Evolutionary conservation across 805 yeast genomes (phyloP).

Genomic region (Priceomyces fermenticarens): DNA sequence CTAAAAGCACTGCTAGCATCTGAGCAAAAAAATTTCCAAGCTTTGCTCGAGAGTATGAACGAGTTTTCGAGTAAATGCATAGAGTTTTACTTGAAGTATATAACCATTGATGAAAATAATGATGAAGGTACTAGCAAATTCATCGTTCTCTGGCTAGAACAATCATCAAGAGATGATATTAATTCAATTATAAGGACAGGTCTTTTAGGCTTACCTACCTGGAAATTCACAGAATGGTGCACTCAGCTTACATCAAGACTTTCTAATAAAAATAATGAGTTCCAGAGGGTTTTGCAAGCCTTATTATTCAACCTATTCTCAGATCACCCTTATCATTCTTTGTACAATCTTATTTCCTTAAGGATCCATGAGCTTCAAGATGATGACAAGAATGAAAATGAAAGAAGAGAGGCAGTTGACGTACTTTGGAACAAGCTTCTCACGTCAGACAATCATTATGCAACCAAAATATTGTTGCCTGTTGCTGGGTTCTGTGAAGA

Average conservation of each 20-base stretch:
- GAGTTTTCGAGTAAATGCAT: slow-evolving; percentile 53
- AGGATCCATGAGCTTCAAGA: slow-evolving; percentile 41
- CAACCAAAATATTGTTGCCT: slow-evolving; percentile 33
- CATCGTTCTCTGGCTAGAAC: slow-evolving; percentile 80
- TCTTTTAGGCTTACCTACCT: slow-evolving; percentile 47
- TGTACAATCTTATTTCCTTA: slow-evolving; percentile 61
- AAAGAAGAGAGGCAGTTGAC: slow-evolving; percentile 48
- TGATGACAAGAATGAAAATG: slow-evolving; percentile 31
- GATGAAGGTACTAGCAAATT: slow-evolving; percentile 69
- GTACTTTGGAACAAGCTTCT: slow-evolving; percentile 42
- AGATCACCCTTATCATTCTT: slow-evolving; percentile 70
- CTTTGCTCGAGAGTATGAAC: slow-evolving; percentile 33
- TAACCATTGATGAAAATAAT: slow-evolving; percentile 39
- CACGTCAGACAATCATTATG: slow-evolving; percentile 19
- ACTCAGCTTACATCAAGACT: slow-evolving; percentile 78
- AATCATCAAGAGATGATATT: slow-evolving; percentile 43
- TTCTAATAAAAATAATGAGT: slow-evolving; percentile 43
- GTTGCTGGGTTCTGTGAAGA: slow-evolving; percentile 51
- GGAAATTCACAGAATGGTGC: slow-evolving; percentile 74
- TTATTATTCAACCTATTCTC: slow-evolving; percentile 47
- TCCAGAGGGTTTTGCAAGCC: slow-evolving; percentile 52
- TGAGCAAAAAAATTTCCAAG: slow-evolving; percentile 47
- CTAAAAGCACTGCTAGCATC: slow-evolving; percentile 45
- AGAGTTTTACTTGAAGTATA: slow-evolving; percentile 54
- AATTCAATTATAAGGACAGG: slow-evolving; percentile 39